Evolutionary conservation across 202 grass and related monocot species (phyloP).

Genomic region (Miscanthus sacchariflorus): DNA sequence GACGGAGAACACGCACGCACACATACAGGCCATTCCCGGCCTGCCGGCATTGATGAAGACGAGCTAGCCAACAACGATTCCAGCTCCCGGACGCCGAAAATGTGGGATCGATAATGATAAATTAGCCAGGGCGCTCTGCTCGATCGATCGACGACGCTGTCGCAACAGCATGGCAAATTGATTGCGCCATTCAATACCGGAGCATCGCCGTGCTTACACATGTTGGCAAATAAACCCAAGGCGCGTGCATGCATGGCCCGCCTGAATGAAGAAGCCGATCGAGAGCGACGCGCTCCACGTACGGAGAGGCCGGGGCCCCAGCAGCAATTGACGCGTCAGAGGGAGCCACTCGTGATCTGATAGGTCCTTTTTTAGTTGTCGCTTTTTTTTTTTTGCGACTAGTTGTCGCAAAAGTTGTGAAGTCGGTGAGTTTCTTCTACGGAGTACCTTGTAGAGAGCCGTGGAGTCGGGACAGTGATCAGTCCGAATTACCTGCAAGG

Average conservation of each 20-base stretch:
- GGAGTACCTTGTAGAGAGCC: no score
- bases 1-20: background rate
- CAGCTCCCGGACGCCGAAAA: slow-evolving; percentile 23
- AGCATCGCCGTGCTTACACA: slow-evolving; percentile 4
- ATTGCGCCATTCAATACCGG: slow-evolving; percentile 36
- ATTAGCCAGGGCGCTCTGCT: background rate
- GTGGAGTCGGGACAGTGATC: no score
- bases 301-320: no score
- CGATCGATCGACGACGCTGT: slow-evolving; percentile 4
- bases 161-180: slow-evolving; percentile 35
- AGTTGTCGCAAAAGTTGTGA: no score
- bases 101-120: slow-evolving; percentile 29
- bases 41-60: background rate
- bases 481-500: no score
- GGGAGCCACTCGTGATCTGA: no score
- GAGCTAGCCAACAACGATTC: background rate
- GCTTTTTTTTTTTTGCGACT: no score
- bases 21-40: background rate
- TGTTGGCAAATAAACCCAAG: background rate
- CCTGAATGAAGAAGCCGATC: background rate
- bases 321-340: background rate
- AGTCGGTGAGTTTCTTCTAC: no score
- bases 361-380: no score
- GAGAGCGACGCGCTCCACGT: background rate
- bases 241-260: background rate